phyloP scores from a whole-genome alignment of 139 green algal species.

The Spirogloea muscicola region DNA sequence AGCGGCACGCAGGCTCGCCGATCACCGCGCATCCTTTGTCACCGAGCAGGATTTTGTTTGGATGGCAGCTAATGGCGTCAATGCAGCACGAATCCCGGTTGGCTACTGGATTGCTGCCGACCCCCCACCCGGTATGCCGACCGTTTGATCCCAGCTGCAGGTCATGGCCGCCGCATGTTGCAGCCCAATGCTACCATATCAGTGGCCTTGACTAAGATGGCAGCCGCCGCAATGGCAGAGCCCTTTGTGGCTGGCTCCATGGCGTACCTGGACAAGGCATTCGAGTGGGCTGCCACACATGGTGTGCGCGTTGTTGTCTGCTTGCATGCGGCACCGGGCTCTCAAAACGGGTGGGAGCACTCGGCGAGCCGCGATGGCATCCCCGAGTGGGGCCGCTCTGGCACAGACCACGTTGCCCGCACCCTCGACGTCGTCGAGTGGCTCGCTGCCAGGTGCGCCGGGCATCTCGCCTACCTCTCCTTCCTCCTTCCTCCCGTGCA shows the following conservation, averaged over 20 bases:
- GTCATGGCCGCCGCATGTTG: too few relatives aligned
- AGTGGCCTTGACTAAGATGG: too few relatives aligned
- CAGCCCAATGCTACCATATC: too few relatives aligned
- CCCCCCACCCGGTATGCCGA: too few relatives aligned
- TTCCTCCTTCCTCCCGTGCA: too few relatives aligned
- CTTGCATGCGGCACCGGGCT: slow-evolving; percentile 19
- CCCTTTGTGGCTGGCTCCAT: background rate
- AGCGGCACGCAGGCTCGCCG: background rate
- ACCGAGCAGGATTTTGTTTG: slow-evolving; percentile 3
- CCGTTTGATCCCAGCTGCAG: too few relatives aligned
- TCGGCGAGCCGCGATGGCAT: slow-evolving; percentile 22
- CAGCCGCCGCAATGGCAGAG: background rate
- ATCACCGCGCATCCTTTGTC: background rate
- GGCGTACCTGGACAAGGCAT: background rate
- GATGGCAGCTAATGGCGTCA: slow-evolving; percentile 12
- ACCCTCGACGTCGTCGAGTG: slow-evolving; percentile 18
- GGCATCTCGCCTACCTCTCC: too few relatives aligned
- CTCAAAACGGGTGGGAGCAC: slow-evolving; percentile 39
- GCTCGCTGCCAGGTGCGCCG: slow-evolving; percentile 4
- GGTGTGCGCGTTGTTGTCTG: slow-evolving; percentile 25
- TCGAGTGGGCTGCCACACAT: slow-evolving; percentile 14
- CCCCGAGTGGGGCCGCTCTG: background rate
- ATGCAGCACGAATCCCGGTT: slow-evolving; percentile 38
- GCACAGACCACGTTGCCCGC: slow-evolving; percentile 3
- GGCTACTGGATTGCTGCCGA: slow-evolving; percentile 27